Evolutionary conservation across 805 yeast species (phyloP).

Genomic region (Yarrowia yakushimensis): DNA sequence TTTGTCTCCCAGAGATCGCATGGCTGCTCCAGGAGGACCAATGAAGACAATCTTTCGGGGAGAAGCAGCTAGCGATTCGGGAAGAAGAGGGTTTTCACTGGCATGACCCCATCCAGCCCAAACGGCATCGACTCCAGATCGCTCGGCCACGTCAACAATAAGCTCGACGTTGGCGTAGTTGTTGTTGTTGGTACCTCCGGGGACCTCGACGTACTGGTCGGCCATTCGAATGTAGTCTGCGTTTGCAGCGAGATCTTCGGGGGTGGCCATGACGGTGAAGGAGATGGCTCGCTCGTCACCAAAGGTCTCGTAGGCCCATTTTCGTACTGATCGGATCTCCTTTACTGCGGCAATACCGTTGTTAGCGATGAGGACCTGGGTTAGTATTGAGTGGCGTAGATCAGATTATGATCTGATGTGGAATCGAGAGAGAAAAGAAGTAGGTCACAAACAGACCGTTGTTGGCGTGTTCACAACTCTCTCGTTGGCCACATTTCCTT

Average conservation of each 20-base stretch:
- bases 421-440: not conserved
- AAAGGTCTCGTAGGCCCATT: conserved; percentile 99
- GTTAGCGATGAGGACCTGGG: conserved; percentile 79
- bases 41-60: conserved; percentile 86
- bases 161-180: conserved; percentile 97
- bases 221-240: conserved; percentile 99
- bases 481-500: too few relatives aligned
- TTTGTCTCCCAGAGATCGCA: conserved; percentile 99
- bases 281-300: conserved; percentile 91
- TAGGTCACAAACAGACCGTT: too few relatives aligned
- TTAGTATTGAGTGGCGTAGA: not conserved
- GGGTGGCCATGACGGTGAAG: conserved; percentile 98
- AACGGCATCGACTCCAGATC: conserved; percentile 94
- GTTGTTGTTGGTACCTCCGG: conserved; percentile 98
- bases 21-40: conserved; percentile 99
- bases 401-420: not conserved
- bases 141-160: conserved; percentile 95
- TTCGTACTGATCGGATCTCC: conserved; percentile 94
- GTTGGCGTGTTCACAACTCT: too few relatives aligned
- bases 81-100: conserved; percentile 93
- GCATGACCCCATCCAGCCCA: conserved; percentile 99
- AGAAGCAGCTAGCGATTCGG: conserved; percentile 91
- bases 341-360: conserved; percentile 99
- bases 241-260: conserved; percentile 96
- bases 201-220: conserved; percentile 95